Evolutionary conservation across 2,329 filamentous ascomycete species (phyloP).

Genomic region (Diaporthe ampelina): DNA sequence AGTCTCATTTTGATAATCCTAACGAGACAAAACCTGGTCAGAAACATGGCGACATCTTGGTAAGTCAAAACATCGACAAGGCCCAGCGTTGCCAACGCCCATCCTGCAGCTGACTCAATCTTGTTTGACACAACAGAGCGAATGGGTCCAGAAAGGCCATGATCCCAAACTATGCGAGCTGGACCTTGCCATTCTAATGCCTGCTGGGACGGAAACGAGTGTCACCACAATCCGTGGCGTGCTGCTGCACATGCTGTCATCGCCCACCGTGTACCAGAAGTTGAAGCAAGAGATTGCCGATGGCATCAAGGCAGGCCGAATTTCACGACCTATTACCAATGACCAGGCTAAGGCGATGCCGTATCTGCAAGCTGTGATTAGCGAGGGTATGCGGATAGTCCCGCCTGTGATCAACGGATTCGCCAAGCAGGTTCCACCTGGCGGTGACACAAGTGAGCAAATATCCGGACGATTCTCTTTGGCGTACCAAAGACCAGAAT

Average conservation of each 20-base stretch:
- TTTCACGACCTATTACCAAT: constrained; percentile 46
- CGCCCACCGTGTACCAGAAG: constrained; percentile 56
- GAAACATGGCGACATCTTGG: constrained; percentile 2
- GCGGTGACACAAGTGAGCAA: constrained; percentile 44
- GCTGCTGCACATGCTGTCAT: constrained; percentile 60
- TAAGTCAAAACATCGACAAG: not conserved
- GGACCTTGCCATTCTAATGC: constrained; percentile 39
- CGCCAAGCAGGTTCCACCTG: constrained; percentile 44
- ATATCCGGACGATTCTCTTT: not conserved
- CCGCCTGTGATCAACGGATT: constrained; percentile 48
- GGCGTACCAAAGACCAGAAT: not conserved
- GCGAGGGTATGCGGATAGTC: constrained; percentile 52
- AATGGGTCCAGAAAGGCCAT: constrained; percentile 32
- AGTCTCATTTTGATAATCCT: not conserved
- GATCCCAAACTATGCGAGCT: not conserved
- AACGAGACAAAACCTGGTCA: not conserved
- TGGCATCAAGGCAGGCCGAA: constrained; percentile 57
- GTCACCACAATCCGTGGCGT: constrained; percentile 61
- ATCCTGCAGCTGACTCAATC: not conserved
- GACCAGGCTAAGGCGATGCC: constrained; percentile 47
- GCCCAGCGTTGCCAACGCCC: no score
- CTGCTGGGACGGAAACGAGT: constrained; percentile 65
- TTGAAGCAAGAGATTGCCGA: constrained; percentile 51
- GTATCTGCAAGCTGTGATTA: constrained; percentile 52
- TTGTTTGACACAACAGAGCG: not conserved